Percentiles rank a stretch among this genome's conserved stretches.
Conservation (phyloP, 306 rosid species). For the Cicer chorassanicum region DNA sequence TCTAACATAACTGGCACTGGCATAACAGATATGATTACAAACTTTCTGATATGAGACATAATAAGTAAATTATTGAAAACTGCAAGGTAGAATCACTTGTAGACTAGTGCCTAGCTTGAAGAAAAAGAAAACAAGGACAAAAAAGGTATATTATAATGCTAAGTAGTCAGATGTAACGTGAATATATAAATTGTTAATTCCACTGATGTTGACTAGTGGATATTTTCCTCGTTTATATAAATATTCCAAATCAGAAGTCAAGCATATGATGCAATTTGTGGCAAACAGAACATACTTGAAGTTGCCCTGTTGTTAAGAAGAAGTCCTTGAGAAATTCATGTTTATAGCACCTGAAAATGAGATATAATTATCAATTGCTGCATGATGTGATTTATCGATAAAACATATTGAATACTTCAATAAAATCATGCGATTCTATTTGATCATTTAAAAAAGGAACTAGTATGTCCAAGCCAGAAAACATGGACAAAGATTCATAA, state of each 20-base stretch:
- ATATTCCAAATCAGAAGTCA: constrained; percentile 35
- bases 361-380: constrained; percentile 39
- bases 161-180: constrained; percentile 5
- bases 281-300: constrained; percentile 69
- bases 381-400: constrained; percentile 24
- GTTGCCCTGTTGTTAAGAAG: constrained; percentile 93
- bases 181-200: constrained; percentile 33
- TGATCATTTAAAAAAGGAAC: constrained; percentile 18
- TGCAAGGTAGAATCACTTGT: constrained; percentile 22
- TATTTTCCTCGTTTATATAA: constrained; percentile 6
- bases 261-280: constrained; percentile 31
- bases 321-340: constrained; percentile 95
- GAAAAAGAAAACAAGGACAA: not conserved
- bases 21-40: constrained; percentile 30
- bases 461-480: constrained; percentile 1
- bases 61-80: constrained; percentile 25
- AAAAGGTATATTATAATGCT: not conserved
- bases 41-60: constrained; percentile 6
- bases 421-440: constrained; percentile 30
- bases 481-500: constrained; percentile 23
- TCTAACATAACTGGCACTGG: constrained; percentile 15
- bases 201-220: constrained; percentile 19
- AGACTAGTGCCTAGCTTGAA: not conserved
- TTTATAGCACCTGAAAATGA: constrained; percentile 78
- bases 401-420: constrained; percentile 32